These are phyloP conservation scores for Dendrobium officinale DNA, from an alignment of 106 monocot species.

Conservation along the genomic window DNA sequence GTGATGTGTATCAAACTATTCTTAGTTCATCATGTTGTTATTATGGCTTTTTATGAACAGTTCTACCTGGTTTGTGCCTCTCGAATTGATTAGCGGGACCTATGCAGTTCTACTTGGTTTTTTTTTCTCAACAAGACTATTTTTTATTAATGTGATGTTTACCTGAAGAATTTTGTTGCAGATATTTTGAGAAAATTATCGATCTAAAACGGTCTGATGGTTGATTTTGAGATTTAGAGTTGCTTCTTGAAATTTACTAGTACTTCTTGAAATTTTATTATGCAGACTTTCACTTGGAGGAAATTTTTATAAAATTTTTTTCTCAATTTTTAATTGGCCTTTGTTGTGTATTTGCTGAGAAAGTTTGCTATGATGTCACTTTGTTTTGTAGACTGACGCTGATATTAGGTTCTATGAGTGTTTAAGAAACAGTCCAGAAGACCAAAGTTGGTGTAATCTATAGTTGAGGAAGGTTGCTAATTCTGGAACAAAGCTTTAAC, in stretches of 20 bases:
- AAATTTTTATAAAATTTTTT: neutral
- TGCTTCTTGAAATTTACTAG: neutral
- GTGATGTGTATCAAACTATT: slow-evolving; percentile 1
- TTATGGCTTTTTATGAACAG: neutral
- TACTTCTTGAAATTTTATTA: neutral
- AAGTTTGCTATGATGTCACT: neutral
- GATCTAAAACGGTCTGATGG: neutral
- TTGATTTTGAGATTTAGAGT: slow-evolving; percentile 6
- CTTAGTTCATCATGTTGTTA: neutral
- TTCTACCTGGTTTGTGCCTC: slow-evolving; percentile 3
- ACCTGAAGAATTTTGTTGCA: neutral
- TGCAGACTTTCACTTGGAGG: neutral
- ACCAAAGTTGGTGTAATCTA: neutral
- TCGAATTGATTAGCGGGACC: neutral
- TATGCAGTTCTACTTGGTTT: neutral
- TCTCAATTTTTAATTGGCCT: neutral
- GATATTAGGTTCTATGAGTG: neutral
- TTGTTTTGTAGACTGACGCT: neutral
- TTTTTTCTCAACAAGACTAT: neutral
- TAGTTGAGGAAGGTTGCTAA: neutral
- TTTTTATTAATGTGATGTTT: neutral
- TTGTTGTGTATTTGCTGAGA: neutral
- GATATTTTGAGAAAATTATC: neutral
- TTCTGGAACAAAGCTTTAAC: neutral
- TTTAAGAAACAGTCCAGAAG: neutral